These are phyloP conservation scores for Hygrocybe coccinea DNA, from an alignment of 768 basidiomycete species.

Conservation along the genomic window DNA sequence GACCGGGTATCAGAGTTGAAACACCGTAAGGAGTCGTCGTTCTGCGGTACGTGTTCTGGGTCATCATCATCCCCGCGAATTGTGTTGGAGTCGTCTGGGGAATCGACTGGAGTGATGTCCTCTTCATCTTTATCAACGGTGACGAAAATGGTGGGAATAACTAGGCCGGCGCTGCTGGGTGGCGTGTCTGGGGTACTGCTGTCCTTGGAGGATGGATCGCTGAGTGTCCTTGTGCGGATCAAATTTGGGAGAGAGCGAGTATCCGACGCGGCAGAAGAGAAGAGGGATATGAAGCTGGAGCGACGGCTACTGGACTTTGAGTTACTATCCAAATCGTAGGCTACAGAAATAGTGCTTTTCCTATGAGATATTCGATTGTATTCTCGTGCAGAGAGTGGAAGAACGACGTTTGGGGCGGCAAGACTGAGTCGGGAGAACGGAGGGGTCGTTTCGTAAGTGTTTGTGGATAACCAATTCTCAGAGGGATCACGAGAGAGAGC, in stretches of 20 bases:
- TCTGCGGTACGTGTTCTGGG: not conserved
- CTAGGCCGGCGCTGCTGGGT: too few species aligned
- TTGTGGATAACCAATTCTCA: slow-evolving; percentile 37
- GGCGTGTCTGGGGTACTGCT: not conserved
- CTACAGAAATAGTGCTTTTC: not conserved
- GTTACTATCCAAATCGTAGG: not conserved
- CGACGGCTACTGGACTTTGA: not conserved
- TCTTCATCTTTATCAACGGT: not conserved
- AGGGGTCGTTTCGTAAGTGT: slow-evolving; percentile 34
- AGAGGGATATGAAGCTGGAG: slow-evolving; percentile 2
- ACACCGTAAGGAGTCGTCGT: too few species aligned
- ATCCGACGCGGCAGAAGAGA: not conserved
- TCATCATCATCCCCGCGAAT: not conserved
- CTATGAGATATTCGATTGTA: slow-evolving; percentile 12
- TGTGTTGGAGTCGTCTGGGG: too few species aligned
- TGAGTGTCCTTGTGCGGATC: not conserved
- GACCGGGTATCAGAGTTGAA: not conserved
- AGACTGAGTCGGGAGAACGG: slow-evolving; percentile 39
- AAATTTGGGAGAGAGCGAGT: not conserved
- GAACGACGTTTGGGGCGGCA: slow-evolving; percentile 30
- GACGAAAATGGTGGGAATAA: not conserved
- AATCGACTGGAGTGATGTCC: not conserved
- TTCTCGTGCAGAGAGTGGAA: slow-evolving; percentile 39
- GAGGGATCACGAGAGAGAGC: slow-evolving; percentile 10
- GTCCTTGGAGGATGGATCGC: not conserved